phyloP scores from a whole-genome alignment of 2,329 filamentous ascomycete species.

The Rhynchosporium agropyri region DNA sequence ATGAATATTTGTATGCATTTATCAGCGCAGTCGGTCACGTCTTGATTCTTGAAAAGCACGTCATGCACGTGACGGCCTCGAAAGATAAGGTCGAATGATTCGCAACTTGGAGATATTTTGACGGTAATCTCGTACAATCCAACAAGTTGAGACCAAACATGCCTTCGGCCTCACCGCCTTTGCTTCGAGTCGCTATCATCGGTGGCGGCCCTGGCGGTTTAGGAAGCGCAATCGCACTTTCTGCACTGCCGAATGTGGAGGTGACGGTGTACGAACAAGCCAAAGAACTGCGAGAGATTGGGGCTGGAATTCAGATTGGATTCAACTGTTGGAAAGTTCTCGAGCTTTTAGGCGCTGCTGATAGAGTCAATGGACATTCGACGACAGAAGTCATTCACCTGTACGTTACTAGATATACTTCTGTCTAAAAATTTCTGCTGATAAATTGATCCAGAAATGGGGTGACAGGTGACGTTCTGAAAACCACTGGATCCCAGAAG shows the following conservation, averaged over 20 bases:
- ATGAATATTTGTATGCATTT: not conserved
- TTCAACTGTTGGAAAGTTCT: constrained; percentile 53
- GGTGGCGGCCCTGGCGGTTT: constrained; percentile 37
- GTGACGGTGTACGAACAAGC: constrained; percentile 51
- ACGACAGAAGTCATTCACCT: constrained; percentile 41
- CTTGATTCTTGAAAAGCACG: constrained; percentile 20
- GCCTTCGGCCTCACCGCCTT: constrained; percentile 10
- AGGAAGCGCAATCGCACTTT: constrained; percentile 50
- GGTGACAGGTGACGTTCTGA: constrained; percentile 39
- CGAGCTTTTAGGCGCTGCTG: constrained; percentile 49
- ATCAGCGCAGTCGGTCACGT: constrained; percentile 14
- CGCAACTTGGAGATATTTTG: not conserved
- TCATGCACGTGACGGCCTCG: constrained; percentile 3
- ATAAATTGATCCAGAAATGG: constrained; percentile 40
- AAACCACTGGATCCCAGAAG: constrained; percentile 15
- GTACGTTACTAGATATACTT: constrained; percentile 24
- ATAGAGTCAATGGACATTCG: constrained; percentile 44
- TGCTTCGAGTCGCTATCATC: constrained; percentile 22
- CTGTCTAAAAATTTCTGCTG: constrained; percentile 1
- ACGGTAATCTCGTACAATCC: not conserved
- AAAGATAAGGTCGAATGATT: not conserved
- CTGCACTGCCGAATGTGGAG: constrained; percentile 46
- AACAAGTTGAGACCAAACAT: not conserved
- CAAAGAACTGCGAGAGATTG: constrained; percentile 49
- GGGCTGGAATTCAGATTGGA: constrained; percentile 51